phyloP scores from a whole-genome alignment of 768 basidiomycete genomes.

The Hypholoma sublateritium region DNA sequence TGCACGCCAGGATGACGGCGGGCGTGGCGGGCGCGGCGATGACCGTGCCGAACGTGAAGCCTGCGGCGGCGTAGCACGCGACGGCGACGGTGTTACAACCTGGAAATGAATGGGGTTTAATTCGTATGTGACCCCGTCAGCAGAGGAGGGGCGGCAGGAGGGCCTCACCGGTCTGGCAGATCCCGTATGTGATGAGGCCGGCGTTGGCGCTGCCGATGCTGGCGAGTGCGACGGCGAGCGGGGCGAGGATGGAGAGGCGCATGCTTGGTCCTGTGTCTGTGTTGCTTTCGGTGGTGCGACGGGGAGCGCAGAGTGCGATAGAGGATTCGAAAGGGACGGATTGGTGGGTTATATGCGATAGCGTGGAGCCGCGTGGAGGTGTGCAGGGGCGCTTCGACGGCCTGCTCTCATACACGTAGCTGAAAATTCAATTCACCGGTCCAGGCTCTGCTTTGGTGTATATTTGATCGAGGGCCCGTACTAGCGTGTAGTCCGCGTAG shows the following conservation, averaged over 20 bases:
- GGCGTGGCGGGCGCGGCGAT: slow-evolving; percentile 36
- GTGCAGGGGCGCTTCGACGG: too few relatives aligned
- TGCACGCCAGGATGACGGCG: slow-evolving; percentile 39
- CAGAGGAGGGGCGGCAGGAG: not conserved
- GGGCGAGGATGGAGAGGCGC: not conserved
- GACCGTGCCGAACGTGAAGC: slow-evolving; percentile 42
- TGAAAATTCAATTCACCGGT: too few relatives aligned
- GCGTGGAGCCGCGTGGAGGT: too few relatives aligned
- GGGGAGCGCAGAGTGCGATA: too few relatives aligned
- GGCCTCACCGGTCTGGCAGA: slow-evolving; percentile 31
- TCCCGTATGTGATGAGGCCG: slow-evolving; percentile 37
- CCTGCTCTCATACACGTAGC: too few relatives aligned
- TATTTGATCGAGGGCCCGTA: too few relatives aligned
- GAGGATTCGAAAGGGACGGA: too few relatives aligned
- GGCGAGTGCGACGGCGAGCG: not conserved
- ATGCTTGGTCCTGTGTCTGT: not conserved
- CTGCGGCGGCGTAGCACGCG: slow-evolving; percentile 44
- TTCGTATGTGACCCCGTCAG: too few relatives aligned
- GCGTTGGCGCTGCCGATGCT: slow-evolving; percentile 11
- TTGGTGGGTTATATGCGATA: too few relatives aligned
- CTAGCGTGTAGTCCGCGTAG: too few relatives aligned
- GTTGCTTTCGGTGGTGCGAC: too few relatives aligned
- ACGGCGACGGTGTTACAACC: slow-evolving; percentile 27
- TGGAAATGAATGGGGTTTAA: not conserved
- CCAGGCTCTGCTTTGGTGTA: too few relatives aligned